A percentile compares a stretch with the other conserved stretches of the same genome.
phyloP scores from a whole-genome alignment of 768 basidiomycete species.

The Boletus edulis region DNA sequence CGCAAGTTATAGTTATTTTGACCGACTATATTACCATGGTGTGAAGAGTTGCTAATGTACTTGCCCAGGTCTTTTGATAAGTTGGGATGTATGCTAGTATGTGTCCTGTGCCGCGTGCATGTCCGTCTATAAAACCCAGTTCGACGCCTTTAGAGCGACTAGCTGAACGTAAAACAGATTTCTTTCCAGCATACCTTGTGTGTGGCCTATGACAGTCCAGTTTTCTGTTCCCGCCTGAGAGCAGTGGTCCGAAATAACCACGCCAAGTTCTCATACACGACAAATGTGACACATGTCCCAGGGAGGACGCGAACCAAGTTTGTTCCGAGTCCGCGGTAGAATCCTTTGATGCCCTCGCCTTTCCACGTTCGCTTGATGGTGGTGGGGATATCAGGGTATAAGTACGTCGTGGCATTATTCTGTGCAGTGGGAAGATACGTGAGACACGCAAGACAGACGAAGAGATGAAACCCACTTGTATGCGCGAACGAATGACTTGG shows the following conservation, averaged over 20 bases:
- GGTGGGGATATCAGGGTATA: constrained; percentile 82
- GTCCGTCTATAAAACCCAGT: neutral
- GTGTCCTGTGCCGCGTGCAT: neutral
- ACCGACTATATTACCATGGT: neutral
- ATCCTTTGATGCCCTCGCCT: constrained; percentile 78
- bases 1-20: constrained; percentile 38
- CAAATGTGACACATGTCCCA: constrained; percentile 96
- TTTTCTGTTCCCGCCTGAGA: constrained; percentile 40
- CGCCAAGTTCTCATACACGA: constrained; percentile 92
- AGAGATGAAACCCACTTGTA: constrained; percentile 60
- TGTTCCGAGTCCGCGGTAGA: constrained; percentile 93
- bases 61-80: constrained; percentile 1
- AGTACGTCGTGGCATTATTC: constrained; percentile 62
- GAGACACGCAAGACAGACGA: neutral
- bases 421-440: constrained; percentile 22
- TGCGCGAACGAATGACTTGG: constrained; percentile 91
- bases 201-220: neutral
- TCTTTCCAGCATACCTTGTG: neutral
- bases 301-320: constrained; percentile 94
- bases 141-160: neutral
- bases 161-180: constrained; percentile 7
- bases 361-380: constrained; percentile 80
- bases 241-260: constrained; percentile 75
- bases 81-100: constrained; percentile 3
- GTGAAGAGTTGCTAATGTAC: constrained; percentile 4